phyloP scores from a whole-genome alignment of 148 eudicot species.

The Diospyros lotus region DNA sequence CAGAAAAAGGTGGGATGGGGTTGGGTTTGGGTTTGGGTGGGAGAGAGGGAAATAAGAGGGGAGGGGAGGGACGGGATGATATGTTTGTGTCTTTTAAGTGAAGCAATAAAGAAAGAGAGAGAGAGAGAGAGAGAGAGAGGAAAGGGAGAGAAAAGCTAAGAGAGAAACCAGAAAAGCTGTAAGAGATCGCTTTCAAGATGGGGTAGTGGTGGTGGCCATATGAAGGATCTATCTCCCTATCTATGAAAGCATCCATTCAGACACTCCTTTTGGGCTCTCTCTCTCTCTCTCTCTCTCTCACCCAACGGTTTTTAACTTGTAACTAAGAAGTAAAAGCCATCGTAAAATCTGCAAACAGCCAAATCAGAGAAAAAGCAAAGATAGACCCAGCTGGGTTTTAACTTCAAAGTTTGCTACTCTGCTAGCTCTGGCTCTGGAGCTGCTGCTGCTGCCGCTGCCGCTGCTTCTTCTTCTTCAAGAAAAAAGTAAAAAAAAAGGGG shows the following conservation, averaged over 20 bases:
- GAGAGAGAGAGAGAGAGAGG: conserved; percentile 1
- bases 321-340: background rate
- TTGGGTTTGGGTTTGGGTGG: too few species aligned
- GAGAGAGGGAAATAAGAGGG: background rate
- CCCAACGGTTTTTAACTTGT: background rate
- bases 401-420: background rate
- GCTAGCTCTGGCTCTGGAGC: background rate
- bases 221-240: conserved; percentile 9
- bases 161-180: conserved; percentile 13
- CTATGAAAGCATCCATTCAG: conserved; percentile 20
- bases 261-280: background rate
- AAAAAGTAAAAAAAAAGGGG: too few species aligned
- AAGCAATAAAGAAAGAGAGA: conserved; percentile 31
- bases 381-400: background rate
- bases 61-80: conserved; percentile 14
- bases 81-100: conserved; percentile 22
- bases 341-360: background rate
- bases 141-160: too few species aligned
- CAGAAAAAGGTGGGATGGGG: conserved; percentile 12
- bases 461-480: too few species aligned
- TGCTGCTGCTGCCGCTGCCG: background rate
- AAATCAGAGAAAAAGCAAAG: too few species aligned
- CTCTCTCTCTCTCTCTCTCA: background rate
- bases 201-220: conserved; percentile 28
- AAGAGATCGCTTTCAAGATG: conserved; percentile 30